Conservation (phyloP, 331 rosid species). For the Dryas integrifolia region DNA sequence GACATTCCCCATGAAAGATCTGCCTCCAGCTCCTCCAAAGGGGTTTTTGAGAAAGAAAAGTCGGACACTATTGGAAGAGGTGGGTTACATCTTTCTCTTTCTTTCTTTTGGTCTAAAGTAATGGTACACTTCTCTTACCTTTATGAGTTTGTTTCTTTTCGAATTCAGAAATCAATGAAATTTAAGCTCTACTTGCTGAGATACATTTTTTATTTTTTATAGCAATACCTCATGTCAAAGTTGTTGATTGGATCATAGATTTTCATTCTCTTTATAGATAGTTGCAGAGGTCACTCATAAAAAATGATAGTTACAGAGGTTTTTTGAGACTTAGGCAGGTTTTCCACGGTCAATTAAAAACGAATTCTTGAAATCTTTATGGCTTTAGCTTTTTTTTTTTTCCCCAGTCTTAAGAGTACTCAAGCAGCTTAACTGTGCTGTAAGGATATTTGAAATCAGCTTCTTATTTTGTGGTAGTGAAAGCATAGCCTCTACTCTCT, state of each 20-base stretch:
- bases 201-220: background rate
- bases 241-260: background rate
- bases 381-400: too few species aligned
- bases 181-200: background rate
- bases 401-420: too few species aligned
- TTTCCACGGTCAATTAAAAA: too few species aligned
- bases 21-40: slow-evolving; percentile 80
- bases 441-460: background rate
- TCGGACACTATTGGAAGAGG: slow-evolving; percentile 62
- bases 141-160: background rate
- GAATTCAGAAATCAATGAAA: background rate
- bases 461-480: background rate
- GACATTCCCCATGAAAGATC: slow-evolving; percentile 54
- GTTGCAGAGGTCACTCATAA: too few species aligned
- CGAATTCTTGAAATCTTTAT: too few species aligned
- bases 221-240: background rate
- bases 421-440: too few species aligned
- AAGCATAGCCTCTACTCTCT: background rate
- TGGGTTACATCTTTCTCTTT: slow-evolving; percentile 28
- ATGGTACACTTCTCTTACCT: background rate
- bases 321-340: background rate
- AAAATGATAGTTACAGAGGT: background rate
- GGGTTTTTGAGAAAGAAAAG: slow-evolving; percentile 57
- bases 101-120: background rate
- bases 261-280: background rate